Conservation (phyloP, 2,329 filamentous ascomycete genomes). For the Trichoderma sp. region DNA sequence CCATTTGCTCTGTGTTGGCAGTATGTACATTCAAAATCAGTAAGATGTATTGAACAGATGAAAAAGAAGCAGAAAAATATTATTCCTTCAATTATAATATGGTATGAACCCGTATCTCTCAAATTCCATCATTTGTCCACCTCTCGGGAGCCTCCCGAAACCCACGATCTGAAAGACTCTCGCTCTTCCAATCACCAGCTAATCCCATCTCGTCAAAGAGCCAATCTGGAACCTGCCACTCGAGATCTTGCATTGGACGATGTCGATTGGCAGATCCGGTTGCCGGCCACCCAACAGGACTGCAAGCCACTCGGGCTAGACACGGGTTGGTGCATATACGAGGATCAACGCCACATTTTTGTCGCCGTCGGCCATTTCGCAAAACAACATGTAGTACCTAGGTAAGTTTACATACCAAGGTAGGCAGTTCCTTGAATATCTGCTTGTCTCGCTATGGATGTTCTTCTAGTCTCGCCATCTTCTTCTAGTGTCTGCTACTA, state of each 20-base stretch:
- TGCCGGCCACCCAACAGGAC: background rate
- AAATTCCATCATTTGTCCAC: background rate
- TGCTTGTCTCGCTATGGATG: no score
- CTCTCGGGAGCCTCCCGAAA: background rate
- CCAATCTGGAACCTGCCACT: background rate
- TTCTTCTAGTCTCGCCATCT: no score
- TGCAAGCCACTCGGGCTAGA: conserved; percentile 16
- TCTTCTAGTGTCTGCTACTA: no score
- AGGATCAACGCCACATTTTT: conserved; percentile 15
- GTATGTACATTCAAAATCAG: background rate
- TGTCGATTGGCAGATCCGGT: conserved; percentile 2
- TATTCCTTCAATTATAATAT: background rate
- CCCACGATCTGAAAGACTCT: background rate
- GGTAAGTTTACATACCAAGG: no score
- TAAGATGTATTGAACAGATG: background rate
- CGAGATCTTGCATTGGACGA: conserved; percentile 10
- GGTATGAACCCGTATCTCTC: no score
- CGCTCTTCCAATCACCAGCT: background rate
- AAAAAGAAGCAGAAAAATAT: background rate
- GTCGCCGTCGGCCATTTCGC: background rate
- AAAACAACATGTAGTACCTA: background rate
- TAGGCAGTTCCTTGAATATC: no score
- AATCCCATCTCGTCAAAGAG: background rate
- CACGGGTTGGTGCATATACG: conserved; percentile 23
- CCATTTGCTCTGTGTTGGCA: background rate